Evolutionary conservation across 257 asterid genomes (phyloP).

Genomic region (Nicotiana obtusifolia): DNA sequence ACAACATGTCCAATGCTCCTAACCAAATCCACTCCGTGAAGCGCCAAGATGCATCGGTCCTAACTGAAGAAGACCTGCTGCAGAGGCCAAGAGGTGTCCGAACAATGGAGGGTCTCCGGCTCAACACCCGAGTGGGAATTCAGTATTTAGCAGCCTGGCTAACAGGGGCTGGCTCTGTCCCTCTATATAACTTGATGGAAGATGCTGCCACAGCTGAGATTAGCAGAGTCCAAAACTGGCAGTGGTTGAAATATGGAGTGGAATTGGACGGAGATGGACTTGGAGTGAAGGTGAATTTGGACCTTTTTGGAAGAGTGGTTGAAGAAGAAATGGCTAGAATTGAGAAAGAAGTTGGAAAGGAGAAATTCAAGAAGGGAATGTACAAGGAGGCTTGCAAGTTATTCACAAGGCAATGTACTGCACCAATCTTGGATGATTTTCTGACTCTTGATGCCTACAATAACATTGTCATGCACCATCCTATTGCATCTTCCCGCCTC

Average conservation of each 20-base stretch:
- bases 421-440: slow-evolving; percentile 66
- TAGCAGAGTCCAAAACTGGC: slow-evolving; percentile 97
- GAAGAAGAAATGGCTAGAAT: slow-evolving; percentile 96
- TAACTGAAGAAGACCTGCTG: slow-evolving; percentile 64
- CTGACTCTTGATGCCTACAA: slow-evolving; percentile 82
- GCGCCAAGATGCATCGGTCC: slow-evolving; percentile 50
- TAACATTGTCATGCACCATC: slow-evolving; percentile 57
- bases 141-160: slow-evolving; percentile 94
- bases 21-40: slow-evolving; percentile 61
- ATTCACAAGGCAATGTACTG: slow-evolving; percentile 69
- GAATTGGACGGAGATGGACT: slow-evolving; percentile 83
- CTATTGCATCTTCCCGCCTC: slow-evolving; percentile 49
- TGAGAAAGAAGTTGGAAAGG: slow-evolving; percentile 70
- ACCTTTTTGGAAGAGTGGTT: slow-evolving; percentile 74
- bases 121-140: slow-evolving; percentile 85
- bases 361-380: slow-evolving; percentile 65
- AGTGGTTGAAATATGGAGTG: slow-evolving; percentile 73
- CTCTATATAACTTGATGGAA: slow-evolving; percentile 95
- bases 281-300: slow-evolving; percentile 62
- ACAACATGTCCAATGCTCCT: slow-evolving; percentile 43
- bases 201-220: slow-evolving; percentile 98
- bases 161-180: slow-evolving; percentile 80
- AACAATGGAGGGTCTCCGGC: slow-evolving; percentile 88
- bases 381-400: slow-evolving; percentile 75
- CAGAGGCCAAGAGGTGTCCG: slow-evolving; percentile 67